Base-by-base conservation (phyloP, 2,329 filamentous ascomycete genomes). In the Colletotrichum cordylinicola region DNA sequence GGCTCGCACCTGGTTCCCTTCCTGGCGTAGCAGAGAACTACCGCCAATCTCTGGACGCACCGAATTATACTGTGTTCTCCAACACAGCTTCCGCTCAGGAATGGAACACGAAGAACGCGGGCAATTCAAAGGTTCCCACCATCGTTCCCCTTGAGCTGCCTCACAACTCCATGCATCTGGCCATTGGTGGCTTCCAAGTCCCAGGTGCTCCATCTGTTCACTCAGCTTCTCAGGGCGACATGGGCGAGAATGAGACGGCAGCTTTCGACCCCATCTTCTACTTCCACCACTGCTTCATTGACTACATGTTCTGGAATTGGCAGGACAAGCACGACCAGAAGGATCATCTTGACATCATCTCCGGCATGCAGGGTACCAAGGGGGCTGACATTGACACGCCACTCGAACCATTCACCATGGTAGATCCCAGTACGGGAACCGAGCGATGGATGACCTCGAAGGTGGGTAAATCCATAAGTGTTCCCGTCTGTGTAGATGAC, bases 241-340 rank as follows among this genome's bases (percentile, higher is more conserved):
- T 83, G 81, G 82, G 81, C 5, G 81, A 81, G 70, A 84, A 83
- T 68, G 80, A 84, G n/a, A 83, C 80, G 33, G 81, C 82, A 87
- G 77, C 71, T 8, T 83, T 84, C 48, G 82, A 84, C 62, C 81
- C 81, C n/a, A 78, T 82, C 68, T 83, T 83, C 67, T 83, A 76
- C 78, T 80, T 83, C 71, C 82, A 83, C 61, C 82, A 83, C 71
- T 78, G 73, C 74, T 83, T 82, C 67, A 76, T 83, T 61, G 82
- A 83, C 77, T 72, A 75, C 39, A 68, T 80, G 9, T 83, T 83
- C 70, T 82, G 82, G 81, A 62, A 60, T 8, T 83, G 82, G 82
- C 82, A 84, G 77, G 39, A 74, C 18, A 68, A 69, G 6, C 48
- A 81, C 48, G 31, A n/a, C 12, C 8, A 60, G n/a, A 70, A 62